Evolutionary conservation across 495 filamentous ascomycete species (phyloP).

Genomic region (Cercophora sp.): DNA sequence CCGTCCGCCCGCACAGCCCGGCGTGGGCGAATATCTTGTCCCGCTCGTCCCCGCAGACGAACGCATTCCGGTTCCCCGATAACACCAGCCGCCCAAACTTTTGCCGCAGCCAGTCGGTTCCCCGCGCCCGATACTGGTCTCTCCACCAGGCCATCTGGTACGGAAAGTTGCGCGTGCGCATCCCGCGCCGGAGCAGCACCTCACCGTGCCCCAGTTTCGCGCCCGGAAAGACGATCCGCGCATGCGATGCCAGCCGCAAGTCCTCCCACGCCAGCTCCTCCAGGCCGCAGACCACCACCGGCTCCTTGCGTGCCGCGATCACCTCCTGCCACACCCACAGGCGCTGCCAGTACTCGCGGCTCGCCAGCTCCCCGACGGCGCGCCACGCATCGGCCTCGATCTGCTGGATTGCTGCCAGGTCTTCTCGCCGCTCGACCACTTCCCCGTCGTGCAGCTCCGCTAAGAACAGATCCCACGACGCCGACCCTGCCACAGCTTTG

Average conservation of each 20-base stretch:
- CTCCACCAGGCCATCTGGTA: background rate
- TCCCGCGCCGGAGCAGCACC: background rate
- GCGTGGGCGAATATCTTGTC: background rate
- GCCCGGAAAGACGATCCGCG: background rate
- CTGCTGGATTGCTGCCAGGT: background rate
- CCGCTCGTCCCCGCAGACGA: background rate
- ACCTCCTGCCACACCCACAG: slow-evolving; percentile 2
- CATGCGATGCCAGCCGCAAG: background rate
- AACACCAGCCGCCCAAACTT: background rate
- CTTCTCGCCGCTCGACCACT: background rate
- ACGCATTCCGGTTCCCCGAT: background rate
- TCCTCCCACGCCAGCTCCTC: background rate
- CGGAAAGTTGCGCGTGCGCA: background rate
- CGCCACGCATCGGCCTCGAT: background rate
- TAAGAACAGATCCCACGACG: background rate
- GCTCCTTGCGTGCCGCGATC: background rate
- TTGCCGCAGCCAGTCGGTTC: background rate
- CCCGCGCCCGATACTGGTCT: background rate
- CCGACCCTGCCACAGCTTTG: background rate
- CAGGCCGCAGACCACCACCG: background rate
- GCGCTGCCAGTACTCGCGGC: background rate
- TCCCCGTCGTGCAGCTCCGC: background rate
- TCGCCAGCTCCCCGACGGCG: background rate
- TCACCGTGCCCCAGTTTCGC: background rate
- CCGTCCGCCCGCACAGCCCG: background rate